Percentiles rank a stretch among this genome's conserved stretches.
These are phyloP conservation scores for Phoma herbarum DNA, from an alignment of 2,329 filamentous ascomycete genomes.

Conservation along the genomic window DNA sequence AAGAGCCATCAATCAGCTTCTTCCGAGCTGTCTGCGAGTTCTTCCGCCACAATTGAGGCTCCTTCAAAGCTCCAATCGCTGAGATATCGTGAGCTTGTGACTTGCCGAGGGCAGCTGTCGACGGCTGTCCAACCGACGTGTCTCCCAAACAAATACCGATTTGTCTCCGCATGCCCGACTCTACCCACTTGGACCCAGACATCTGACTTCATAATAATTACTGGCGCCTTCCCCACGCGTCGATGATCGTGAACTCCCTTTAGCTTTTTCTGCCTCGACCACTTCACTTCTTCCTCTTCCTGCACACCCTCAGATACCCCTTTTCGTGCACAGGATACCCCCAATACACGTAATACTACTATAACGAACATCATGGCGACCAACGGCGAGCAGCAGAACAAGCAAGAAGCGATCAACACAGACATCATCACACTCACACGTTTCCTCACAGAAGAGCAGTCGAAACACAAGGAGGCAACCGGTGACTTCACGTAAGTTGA, in stretches of 20 bases:
- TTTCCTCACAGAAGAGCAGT: slow-evolving; percentile 95
- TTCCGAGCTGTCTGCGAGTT: slow-evolving; percentile 13
- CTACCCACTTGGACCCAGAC: slow-evolving; percentile 49
- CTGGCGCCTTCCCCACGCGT: slow-evolving; percentile 29
- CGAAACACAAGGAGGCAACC: slow-evolving; percentile 91
- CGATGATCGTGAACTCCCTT: slow-evolving; percentile 22
- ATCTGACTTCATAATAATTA: slow-evolving; percentile 41
- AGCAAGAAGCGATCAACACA: slow-evolving; percentile 84
- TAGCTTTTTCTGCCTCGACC: slow-evolving; percentile 18
- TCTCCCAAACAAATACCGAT: slow-evolving; percentile 45
- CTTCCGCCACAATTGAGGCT: slow-evolving; percentile 17
- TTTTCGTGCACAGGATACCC: slow-evolving; percentile 1
- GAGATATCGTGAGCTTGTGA: slow-evolving; percentile 42
- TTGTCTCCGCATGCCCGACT: slow-evolving; percentile 49
- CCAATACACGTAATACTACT: slow-evolving; percentile 1
- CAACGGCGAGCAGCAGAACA: slow-evolving; percentile 58
- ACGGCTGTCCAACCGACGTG: slow-evolving; percentile 34
- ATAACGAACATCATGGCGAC: slow-evolving; percentile 43
- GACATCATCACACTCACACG: slow-evolving; percentile 95
- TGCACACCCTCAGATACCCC: slow-evolving; percentile 11
- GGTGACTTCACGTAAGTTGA: slow-evolving; percentile 89
- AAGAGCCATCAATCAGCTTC: slow-evolving; percentile 23
- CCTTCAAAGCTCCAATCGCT: slow-evolving; percentile 13
- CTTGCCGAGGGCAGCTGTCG: slow-evolving; percentile 43
- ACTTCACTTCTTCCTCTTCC: slow-evolving; percentile 11